Evolutionary conservation across 2,329 filamentous ascomycete genomes (phyloP), one percentile per base, ranked within the genome.

Genomic region (Sporothrix luriei): DNA sequence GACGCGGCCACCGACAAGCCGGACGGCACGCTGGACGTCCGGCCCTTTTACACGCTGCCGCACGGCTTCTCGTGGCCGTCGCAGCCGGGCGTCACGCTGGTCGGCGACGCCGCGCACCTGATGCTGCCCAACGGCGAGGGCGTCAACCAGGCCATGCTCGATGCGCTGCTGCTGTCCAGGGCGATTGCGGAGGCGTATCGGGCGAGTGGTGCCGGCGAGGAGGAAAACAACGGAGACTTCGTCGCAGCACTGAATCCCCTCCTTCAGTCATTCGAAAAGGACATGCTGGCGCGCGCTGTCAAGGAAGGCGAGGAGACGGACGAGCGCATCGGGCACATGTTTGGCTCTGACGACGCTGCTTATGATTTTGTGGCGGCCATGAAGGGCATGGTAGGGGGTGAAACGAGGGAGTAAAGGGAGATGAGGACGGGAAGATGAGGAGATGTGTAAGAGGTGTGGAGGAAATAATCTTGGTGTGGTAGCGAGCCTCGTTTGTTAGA

Each of bases 21-120:
- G 1, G 72, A 71, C 11, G 70, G 70, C 0, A 64, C 67, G 1
- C 65, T 77, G 2, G 73, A 75, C 11, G 24, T 76, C 29, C 75
- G 74, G 59, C 73, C 76, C 0, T 69, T 80, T 0, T 77, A 78
- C 73, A 79, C 79, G 70, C 77, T 87, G 2, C 83, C 84, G 0
- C 71, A 82, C 1, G 80, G 80, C 0, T 71, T 78, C 14, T 65
- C 65, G 0, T 87, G 85, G 84, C 71, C 78, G 5, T 71, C 78
- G 13, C 74, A 76, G 4, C 49, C 77, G 0, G 82, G 84, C 3
- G 77, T 82, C 3, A 84, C 85, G 0, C 75, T 88, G 14, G 75
- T 87, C 21, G 85, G 85, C 3, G 85, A 87, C 73, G 83, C 85
- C 0, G 85, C 84, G 9, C 85, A 87, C 74, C 73, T 86, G 14